These are phyloP conservation scores for Rhodotorula sp. DNA, from an alignment of 1,284 basidiomycete genomes.

Conservation along the genomic window DNA sequence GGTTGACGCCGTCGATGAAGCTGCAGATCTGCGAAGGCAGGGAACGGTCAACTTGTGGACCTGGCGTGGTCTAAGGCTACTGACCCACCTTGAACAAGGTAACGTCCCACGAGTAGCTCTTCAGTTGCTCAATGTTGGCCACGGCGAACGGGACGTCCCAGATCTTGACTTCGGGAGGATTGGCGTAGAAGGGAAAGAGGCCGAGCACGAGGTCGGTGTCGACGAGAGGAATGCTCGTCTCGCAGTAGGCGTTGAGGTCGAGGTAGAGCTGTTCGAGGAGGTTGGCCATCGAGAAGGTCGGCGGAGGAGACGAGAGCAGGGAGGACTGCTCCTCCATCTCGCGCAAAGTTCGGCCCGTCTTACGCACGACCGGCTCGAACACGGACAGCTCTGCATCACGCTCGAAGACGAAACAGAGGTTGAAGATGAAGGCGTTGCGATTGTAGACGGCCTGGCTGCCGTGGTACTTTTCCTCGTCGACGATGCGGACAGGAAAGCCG, in stretches of 20 bases:
- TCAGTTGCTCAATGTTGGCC: constrained; percentile 73
- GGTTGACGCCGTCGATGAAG: constrained; percentile 85
- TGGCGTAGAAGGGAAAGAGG: constrained; percentile 90
- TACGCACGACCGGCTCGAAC: constrained; percentile 93
- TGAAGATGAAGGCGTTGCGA: constrained; percentile 88
- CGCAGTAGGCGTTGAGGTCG: constrained; percentile 94
- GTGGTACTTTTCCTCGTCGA: constrained; percentile 62
- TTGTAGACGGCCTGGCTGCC: constrained; percentile 67
- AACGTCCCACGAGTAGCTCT: constrained; percentile 93
- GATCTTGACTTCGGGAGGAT: constrained; percentile 81
- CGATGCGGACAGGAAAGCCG: constrained; percentile 78
- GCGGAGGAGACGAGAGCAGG: constrained; percentile 74
- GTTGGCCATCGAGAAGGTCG: constrained; percentile 69
- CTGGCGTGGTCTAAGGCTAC: no score
- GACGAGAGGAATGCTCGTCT: constrained; percentile 80
- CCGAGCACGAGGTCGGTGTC: constrained; percentile 93
- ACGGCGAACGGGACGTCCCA: constrained; percentile 95
- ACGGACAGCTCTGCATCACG: constrained; percentile 81
- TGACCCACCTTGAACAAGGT: constrained; percentile 74
- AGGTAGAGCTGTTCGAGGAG: constrained; percentile 93
- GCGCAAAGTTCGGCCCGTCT: constrained; percentile 83
- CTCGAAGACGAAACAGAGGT: constrained; percentile 82
- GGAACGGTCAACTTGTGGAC: not conserved
- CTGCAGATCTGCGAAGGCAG: constrained; percentile 60
- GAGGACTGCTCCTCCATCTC: constrained; percentile 87